Base-by-base conservation (phyloP, 2,329 filamentous ascomycete species). In the Cryphonectria parasitica region DNA sequence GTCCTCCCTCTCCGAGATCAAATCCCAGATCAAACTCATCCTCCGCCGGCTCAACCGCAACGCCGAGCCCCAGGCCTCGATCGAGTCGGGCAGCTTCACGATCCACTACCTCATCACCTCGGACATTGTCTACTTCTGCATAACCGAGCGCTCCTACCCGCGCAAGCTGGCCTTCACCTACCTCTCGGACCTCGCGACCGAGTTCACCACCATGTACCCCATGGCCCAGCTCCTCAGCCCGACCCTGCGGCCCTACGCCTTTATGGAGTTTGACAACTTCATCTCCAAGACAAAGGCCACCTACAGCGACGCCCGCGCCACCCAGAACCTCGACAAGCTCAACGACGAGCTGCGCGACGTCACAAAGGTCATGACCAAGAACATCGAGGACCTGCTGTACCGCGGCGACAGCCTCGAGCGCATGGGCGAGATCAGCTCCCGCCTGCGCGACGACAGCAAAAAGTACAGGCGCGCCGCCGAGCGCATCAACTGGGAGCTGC, bases 331-430 rank as follows among this genome's bases (percentile, higher is more conserved):
- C 70, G 94, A 97, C 82, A 94, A 95, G 83, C 86, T 99, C 75
- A 98, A 99, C 79, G 94, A 98, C 79, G 97, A 99, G 86, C 88
- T 99, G 75, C 92, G 95, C 80, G 96, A 98, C 82, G 97, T 99
- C 69, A 98, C 96, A 1, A 95, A 98, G 83, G 95, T 99, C 78
- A 99, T 99, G 97, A 98, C 95, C 69, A 98, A 98, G 89, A 99
- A 99, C 81, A 98, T 99, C 76, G 96, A 99, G 85, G 96, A 99
- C 81, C 84, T 99, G 78, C 85, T 99, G 67, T 99, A 99, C 80
- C 87, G 97, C 73, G 96, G 96, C 39, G 96, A 99, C 80, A 96
- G 91, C 77, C 83, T 99, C 75, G 96, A 99, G 83, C 89, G 94
- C 77, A 99, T 99, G 96, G 95, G 96, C 73, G 95, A 98, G 83